A percentile compares a stretch with the other conserved stretches of the same genome.
Conservation (phyloP, 75 land plant species). For the Pinus albicaulis region DNA sequence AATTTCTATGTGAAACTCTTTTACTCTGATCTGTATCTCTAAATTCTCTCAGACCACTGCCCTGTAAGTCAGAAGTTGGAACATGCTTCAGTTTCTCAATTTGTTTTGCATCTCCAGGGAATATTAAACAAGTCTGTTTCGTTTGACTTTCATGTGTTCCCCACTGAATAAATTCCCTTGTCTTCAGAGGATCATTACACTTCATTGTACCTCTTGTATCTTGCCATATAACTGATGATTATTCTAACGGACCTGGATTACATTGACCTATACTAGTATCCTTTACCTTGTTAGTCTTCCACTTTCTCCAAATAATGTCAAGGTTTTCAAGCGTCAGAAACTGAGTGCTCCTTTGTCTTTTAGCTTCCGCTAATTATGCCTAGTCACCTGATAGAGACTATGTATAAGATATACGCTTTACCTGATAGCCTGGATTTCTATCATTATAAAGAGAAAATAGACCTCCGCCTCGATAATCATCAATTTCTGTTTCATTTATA, state of each 20-base stretch:
- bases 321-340: too few relatives aligned
- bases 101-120: not conserved
- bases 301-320: not conserved
- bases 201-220: not conserved
- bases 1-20: not conserved
- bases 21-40: not conserved
- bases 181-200: not conserved
- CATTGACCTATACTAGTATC: not conserved
- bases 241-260: not conserved
- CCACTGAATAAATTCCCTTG: not conserved
- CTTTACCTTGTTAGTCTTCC: not conserved
- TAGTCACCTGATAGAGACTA: conserved; percentile 52
- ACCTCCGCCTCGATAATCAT: not conserved
- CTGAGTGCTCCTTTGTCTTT: conserved; percentile 58
- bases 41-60: not conserved
- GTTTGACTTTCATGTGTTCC: not conserved
- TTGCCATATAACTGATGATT: not conserved
- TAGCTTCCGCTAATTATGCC: conserved; percentile 71
- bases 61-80: not conserved
- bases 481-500: not conserved
- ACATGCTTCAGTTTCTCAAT: not conserved
- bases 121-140: not conserved
- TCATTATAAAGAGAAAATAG: not conserved
- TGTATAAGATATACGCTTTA: not conserved
- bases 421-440: not conserved